phyloP scores from a whole-genome alignment of 805 yeast genomes.

The Clavispora fructus region DNA sequence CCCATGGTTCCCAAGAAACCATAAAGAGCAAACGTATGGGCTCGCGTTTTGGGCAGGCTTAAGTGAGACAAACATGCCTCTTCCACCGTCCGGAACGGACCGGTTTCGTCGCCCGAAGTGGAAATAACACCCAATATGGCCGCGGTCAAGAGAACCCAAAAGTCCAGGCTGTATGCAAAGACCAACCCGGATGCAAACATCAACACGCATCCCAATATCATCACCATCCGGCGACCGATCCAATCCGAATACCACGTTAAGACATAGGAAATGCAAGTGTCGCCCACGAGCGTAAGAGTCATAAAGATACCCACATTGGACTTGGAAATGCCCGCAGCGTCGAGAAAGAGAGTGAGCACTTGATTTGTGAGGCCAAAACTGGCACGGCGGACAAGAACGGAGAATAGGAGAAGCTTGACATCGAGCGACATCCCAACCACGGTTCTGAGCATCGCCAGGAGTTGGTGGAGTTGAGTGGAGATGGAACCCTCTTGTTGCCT shows the following conservation, averaged over 20 bases:
- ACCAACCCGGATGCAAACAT: conserved; percentile 65
- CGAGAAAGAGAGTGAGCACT: conserved; percentile 64
- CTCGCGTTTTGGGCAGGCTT: conserved; percentile 57
- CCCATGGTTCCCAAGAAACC: conserved; percentile 67
- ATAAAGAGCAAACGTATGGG: conserved; percentile 73
- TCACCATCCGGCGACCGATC: conserved; percentile 62
- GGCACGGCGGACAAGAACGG: conserved; percentile 64
- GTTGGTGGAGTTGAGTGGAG: not conserved
- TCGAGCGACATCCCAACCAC: conserved; percentile 29
- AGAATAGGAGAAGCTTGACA: conserved; percentile 57
- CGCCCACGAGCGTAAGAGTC: conserved; percentile 78
- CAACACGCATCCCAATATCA: conserved; percentile 57
- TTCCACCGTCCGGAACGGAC: conserved; percentile 84
- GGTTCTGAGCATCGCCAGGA: not conserved
- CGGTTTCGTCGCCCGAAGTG: conserved; percentile 86
- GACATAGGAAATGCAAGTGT: conserved; percentile 61
- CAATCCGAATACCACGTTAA: conserved; percentile 75
- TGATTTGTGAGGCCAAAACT: conserved; percentile 80
- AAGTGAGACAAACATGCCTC: conserved; percentile 79
- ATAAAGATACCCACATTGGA: conserved; percentile 68
- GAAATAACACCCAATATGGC: conserved; percentile 84
- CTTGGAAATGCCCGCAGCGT: conserved; percentile 49
- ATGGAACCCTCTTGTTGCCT: not conserved
- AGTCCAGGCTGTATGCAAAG: conserved; percentile 55
- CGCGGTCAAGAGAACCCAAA: conserved; percentile 52